Evolutionary conservation across 805 yeast genomes (phyloP).

Genomic region (Yamadazyma laniorum): DNA sequence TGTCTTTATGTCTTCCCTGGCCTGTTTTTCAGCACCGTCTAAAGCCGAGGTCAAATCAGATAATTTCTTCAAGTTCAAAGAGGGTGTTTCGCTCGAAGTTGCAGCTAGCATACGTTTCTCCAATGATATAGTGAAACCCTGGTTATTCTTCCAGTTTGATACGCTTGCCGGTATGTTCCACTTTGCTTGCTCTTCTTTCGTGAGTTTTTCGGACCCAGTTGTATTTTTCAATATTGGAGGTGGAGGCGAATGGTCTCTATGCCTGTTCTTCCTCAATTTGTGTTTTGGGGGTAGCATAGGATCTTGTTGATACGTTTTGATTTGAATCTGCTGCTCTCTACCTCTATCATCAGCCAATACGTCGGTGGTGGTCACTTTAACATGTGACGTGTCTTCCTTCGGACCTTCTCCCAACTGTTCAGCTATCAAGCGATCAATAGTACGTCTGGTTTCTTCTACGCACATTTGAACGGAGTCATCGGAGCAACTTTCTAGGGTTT

Average conservation of each 20-base stretch:
- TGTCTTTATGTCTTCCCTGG: constrained; percentile 19
- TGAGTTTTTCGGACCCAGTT: constrained; percentile 34
- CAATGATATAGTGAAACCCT: constrained; percentile 79
- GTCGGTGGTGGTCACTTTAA: constrained; percentile 21
- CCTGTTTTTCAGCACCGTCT: constrained; percentile 51
- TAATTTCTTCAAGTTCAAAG: constrained; percentile 55
- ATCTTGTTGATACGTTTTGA: constrained; percentile 68
- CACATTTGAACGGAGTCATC: constrained; percentile 47
- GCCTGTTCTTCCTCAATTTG: constrained; percentile 70
- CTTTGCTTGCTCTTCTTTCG: constrained; percentile 68
- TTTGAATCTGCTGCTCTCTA: constrained; percentile 50
- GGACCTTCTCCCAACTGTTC: constrained; percentile 32
- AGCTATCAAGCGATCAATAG: constrained; percentile 52
- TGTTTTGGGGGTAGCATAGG: constrained; percentile 85
- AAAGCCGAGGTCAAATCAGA: constrained; percentile 68
- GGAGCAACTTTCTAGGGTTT: constrained; percentile 37
- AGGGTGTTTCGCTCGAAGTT: constrained; percentile 28
- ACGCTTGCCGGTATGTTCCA: constrained; percentile 92
- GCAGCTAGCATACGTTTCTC: constrained; percentile 75
- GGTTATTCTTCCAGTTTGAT: constrained; percentile 94
- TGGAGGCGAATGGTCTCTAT: constrained; percentile 55
- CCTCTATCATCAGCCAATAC: constrained; percentile 14
- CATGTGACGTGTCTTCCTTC: constrained; percentile 39
- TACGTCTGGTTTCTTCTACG: constrained; percentile 54
- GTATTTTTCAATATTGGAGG: constrained; percentile 54